Base-by-base conservation (phyloP, 192 early-diverging fungal species). In the Coemansia sp. region DNA sequence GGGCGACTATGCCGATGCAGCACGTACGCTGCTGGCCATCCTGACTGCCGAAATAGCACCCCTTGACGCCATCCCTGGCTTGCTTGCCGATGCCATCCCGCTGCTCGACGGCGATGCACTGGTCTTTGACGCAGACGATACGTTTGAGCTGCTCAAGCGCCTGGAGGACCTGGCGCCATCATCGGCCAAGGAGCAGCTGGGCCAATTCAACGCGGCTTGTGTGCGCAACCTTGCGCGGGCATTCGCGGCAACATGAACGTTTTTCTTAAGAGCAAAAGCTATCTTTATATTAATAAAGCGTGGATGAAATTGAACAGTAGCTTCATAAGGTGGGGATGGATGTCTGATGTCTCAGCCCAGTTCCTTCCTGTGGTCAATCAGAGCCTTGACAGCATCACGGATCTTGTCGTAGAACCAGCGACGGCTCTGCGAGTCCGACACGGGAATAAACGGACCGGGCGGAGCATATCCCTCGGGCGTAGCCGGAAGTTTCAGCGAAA, bases 361-460 rank as follows among this genome's bases (percentile, higher is more conserved):
- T 29, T 75, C 72, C 50, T 75, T 81, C 20, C 72, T 68, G 37
- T 71, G 67, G 61, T 72, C 68, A 2, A 67, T 55, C n/a, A 81
- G 65, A 0, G 72, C 78, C 56, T 81, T 81, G 10, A 92, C 88
- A 9, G 86, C 86, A 23, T 87, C 85, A 37, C 87, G 84, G 38
- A 92, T 87, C 68, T 86, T 84, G 41, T 67, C 73, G 59, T 88
- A 90, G 74, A 92, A 89, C 78, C 86, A 86, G 17, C 85, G 72
- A 23, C 89, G 73, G 17, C 83, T 84, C 37, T 73, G 74, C 34
- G 85, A 78, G 37, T 91, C 88, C 27, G 86, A 62, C 37, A 92
- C 89, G 0, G 86, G 84, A 27, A 92, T 87, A 67, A 92, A 92
- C 5, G 86, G 87, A 6, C 78, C 71, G 0, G 78, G 78, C 23